These are phyloP conservation scores for Teunomyces lycoperdinae DNA, from an alignment of 805 yeast species.

Conservation along the genomic window DNA sequence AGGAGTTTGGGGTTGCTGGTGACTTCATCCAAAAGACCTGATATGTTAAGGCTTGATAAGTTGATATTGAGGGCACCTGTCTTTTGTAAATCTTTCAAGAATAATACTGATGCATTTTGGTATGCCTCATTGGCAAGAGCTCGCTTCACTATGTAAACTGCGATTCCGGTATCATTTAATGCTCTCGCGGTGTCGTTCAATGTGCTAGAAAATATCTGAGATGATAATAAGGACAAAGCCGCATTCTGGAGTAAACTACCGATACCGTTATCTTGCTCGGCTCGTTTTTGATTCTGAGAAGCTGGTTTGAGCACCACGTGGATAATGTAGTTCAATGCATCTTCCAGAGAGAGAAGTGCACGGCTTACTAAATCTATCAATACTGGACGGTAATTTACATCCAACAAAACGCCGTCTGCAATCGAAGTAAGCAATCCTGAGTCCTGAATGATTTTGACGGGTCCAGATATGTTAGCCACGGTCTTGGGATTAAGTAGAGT, in stretches of 20 bases:
- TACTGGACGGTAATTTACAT: conserved; percentile 28
- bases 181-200: conserved; percentile 29
- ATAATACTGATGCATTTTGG: conserved; percentile 33
- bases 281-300: conserved; percentile 9
- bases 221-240: conserved; percentile 24
- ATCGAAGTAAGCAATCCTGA: conserved; percentile 36
- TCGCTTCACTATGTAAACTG: conserved; percentile 34
- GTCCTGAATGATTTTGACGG: conserved; percentile 21
- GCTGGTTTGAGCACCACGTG: conserved; percentile 7
- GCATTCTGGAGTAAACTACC: conserved; percentile 27
- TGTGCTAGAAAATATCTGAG: conserved; percentile 23
- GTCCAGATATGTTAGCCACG: conserved; percentile 18
- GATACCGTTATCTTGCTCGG: conserved; percentile 18
- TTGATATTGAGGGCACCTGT: conserved; percentile 26
- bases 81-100: conserved; percentile 24
- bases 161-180: conserved; percentile 41
- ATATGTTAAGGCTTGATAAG: conserved; percentile 23
- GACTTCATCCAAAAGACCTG: conserved; percentile 20
- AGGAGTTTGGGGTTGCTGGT: conserved; percentile 23
- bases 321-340: conserved; percentile 2
- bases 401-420: conserved; percentile 38
- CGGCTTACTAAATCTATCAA: conserved; percentile 30
- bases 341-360: conserved; percentile 13
- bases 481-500: conserved; percentile 5
- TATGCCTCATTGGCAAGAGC: conserved; percentile 33